Conservation (phyloP, 2,329 filamentous ascomycete genomes). For the Exserohilum turcica region DNA sequence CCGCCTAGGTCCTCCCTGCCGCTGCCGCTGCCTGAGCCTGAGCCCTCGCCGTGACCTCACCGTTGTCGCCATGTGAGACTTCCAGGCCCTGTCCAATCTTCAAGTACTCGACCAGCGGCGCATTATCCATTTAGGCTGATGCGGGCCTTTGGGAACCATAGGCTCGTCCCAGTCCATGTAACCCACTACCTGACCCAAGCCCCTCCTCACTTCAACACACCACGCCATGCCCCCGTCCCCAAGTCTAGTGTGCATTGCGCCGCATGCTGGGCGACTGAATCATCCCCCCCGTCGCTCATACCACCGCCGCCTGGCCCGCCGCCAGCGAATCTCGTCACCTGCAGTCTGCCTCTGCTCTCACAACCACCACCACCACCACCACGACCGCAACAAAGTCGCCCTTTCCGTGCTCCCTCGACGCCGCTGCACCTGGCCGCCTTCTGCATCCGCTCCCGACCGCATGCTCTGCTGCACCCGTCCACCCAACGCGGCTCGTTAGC, state of each 20-base stretch:
- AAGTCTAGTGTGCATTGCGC: conserved; percentile 10
- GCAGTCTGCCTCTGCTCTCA: not conserved
- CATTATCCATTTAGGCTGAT: conserved; percentile 43
- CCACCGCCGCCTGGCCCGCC: not conserved
- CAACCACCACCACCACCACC: no score
- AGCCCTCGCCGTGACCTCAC: conserved; percentile 24
- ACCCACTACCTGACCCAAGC: conserved; percentile 19
- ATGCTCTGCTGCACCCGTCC: conserved; percentile 2
- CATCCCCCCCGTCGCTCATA: conserved; percentile 2
- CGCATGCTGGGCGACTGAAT: conserved; percentile 8
- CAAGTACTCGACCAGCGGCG: conserved; percentile 35
- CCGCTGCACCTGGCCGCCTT: no score
- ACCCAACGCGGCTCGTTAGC: conserved; percentile 32
- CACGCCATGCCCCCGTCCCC: conserved; percentile 8
- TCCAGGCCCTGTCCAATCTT: conserved; percentile 20
- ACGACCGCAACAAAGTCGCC: no score
- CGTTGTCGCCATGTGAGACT: conserved; percentile 10
- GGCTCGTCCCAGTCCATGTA: conserved; percentile 26
- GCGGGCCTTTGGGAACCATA: conserved; percentile 18
- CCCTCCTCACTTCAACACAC: conserved; percentile 8
- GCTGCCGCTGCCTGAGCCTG: not conserved
- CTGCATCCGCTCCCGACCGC: conserved; percentile 11
- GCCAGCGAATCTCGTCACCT: not conserved
- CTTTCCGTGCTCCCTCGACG: no score
- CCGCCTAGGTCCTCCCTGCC: conserved; percentile 19